phyloP scores from a whole-genome alignment of 1,139 yeast genomes.

The Yamadazyma siamensis region DNA sequence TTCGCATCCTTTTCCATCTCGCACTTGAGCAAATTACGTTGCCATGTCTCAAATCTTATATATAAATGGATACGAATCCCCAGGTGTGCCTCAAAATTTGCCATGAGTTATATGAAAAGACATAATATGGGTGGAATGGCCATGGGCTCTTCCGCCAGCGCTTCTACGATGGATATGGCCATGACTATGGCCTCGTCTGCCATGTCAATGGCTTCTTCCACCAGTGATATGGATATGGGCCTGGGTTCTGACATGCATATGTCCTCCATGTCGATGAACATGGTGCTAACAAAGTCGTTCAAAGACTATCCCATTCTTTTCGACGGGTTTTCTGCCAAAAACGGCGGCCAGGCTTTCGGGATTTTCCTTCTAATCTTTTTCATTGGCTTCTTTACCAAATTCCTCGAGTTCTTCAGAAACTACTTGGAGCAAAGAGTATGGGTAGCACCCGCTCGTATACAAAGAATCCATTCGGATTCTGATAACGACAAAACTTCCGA shows the following conservation, averaged over 20 bases:
- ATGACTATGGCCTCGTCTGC: conserved; percentile 11
- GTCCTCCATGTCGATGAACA: conserved; percentile 47
- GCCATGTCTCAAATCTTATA: too few relatives aligned
- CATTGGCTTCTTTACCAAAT: conserved; percentile 56
- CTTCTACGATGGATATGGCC: conserved; percentile 11
- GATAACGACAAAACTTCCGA: conserved; percentile 8
- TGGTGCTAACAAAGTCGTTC: conserved; percentile 51
- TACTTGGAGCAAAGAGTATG: conserved; percentile 68
- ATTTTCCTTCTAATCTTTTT: conserved; percentile 60
- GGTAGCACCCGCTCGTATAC: conserved; percentile 32
- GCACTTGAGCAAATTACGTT: conserved; percentile 10
- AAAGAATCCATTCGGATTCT: conserved; percentile 5
- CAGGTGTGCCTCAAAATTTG: too few relatives aligned
- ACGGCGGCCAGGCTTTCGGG: conserved; percentile 65
- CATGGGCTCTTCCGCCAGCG: conserved; percentile 10
- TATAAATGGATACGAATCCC: too few relatives aligned
- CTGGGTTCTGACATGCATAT: conserved; percentile 23
- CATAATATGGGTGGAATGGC: conserved; percentile 4
- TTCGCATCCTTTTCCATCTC: too few relatives aligned
- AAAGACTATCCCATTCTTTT: conserved; percentile 60
- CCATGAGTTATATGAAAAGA: conserved; percentile 1
- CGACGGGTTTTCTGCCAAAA: conserved; percentile 46
- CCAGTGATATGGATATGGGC: conserved; percentile 15
- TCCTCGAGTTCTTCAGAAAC: conserved; percentile 53
- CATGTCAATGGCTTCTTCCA: conserved; percentile 16